These are phyloP conservation scores for Quercus rubra DNA, from an alignment of 306 rosid species.

Conservation along the genomic window DNA sequence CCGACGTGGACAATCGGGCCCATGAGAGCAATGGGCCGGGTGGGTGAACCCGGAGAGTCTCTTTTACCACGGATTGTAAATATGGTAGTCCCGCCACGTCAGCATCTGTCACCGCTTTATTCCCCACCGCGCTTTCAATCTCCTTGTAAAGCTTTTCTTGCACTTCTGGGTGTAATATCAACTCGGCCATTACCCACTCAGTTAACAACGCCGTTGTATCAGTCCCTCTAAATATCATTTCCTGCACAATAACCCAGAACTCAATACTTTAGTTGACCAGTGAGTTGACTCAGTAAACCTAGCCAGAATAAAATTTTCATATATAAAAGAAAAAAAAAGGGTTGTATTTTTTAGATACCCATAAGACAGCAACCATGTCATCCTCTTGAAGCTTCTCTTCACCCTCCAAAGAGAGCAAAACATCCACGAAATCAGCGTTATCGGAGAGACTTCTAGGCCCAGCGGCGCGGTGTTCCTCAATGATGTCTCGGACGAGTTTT, in stretches of 20 bases:
- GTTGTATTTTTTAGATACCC: conserved; percentile 27
- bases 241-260: conserved; percentile 18
- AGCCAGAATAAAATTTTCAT: not conserved
- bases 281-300: not conserved
- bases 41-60: conserved; percentile 48
- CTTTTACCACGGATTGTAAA: conserved; percentile 56
- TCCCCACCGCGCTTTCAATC: conserved; percentile 16
- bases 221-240: conserved; percentile 60
- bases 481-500: conserved; percentile 32
- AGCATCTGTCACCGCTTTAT: conserved; percentile 30
- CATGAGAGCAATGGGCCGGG: conserved; percentile 64
- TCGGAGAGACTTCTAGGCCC: conserved; percentile 10
- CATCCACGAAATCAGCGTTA: conserved; percentile 49
- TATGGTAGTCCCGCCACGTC: conserved; percentile 42
- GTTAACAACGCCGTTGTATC: conserved; percentile 51
- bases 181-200: conserved; percentile 63
- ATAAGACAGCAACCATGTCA: conserved; percentile 56
- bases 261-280: no score
- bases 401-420: conserved; percentile 45
- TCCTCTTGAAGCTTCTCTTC: conserved; percentile 41
- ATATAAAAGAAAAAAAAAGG: not conserved
- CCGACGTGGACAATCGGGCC: conserved; percentile 58
- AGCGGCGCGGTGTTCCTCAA: conserved; percentile 35
- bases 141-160: conserved; percentile 37
- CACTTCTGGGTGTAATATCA: conserved; percentile 23